Evolutionary conservation across 1,139 yeast species (phyloP).

Genomic region (Blastobotrys serpentis): DNA sequence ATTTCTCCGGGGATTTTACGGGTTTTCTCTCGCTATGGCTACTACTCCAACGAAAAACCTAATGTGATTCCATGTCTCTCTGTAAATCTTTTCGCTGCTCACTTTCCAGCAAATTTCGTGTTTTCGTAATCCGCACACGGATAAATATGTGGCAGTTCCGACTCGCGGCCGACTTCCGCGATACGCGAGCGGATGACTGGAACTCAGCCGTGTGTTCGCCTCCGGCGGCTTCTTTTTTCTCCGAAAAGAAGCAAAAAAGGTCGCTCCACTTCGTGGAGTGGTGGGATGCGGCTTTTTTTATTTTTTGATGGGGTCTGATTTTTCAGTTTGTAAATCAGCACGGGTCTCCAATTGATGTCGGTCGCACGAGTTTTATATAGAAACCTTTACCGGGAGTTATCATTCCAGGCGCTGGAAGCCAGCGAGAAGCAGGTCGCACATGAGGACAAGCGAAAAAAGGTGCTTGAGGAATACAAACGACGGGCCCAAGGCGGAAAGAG

Average conservation of each 20-base stretch:
- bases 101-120: neutral
- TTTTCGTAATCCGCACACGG: neutral
- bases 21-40: no score
- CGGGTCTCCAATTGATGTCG: slow-evolving; percentile 2
- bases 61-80: neutral
- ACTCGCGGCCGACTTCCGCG: slow-evolving; percentile 1
- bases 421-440: slow-evolving; percentile 29
- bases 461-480: slow-evolving; percentile 30
- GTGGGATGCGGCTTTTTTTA: neutral
- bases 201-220: neutral
- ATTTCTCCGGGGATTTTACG: no score
- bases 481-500: slow-evolving; percentile 11
- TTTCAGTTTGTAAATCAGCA: neutral
- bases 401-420: slow-evolving; percentile 34
- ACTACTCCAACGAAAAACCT: no score
- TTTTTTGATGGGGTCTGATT: neutral
- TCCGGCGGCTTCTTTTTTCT: neutral
- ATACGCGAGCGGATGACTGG: slow-evolving; percentile 4
- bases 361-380: slow-evolving; percentile 29
- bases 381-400: slow-evolving; percentile 34
- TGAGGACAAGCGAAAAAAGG: slow-evolving; percentile 26
- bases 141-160: neutral
- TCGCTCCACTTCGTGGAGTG: neutral
- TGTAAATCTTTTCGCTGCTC: neutral
- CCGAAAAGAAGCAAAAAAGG: neutral